Conservation (phyloP, 495 filamentous ascomycete genomes). For the Xylaria longipes region DNA sequence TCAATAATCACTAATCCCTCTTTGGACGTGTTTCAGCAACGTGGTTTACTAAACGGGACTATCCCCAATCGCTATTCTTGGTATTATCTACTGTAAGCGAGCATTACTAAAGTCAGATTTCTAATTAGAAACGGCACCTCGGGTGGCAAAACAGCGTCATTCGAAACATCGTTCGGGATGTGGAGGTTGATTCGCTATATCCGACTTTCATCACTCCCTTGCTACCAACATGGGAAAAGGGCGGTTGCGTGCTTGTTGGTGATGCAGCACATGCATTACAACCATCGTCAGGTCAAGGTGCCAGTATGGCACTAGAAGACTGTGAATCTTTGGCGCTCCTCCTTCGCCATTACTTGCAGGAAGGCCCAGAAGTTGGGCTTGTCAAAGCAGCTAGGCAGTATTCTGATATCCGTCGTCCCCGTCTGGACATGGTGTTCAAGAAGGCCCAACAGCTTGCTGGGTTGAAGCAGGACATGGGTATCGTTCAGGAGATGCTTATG, state of each 20-base stretch:
- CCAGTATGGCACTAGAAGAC: slow-evolving; percentile 44
- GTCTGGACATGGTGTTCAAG: slow-evolving; percentile 22
- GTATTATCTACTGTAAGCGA: neutral
- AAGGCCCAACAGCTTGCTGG: slow-evolving; percentile 24
- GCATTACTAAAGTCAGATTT: neutral
- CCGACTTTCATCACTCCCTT: slow-evolving; percentile 58
- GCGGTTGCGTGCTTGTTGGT: slow-evolving; percentile 47
- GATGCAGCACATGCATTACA: slow-evolving; percentile 55
- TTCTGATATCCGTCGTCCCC: slow-evolving; percentile 21
- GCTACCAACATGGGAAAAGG: slow-evolving; percentile 39
- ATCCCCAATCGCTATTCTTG: neutral
- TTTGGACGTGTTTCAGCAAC: neutral
- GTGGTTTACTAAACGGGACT: neutral
- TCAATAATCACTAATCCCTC: neutral
- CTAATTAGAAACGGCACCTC: slow-evolving; percentile 49
- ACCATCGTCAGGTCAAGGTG: slow-evolving; percentile 46
- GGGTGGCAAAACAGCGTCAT: slow-evolving; percentile 59
- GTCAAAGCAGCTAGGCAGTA: slow-evolving; percentile 2
- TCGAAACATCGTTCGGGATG: slow-evolving; percentile 48
- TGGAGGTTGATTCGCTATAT: slow-evolving; percentile 56
- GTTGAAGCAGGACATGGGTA: slow-evolving; percentile 22
- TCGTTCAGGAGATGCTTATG: slow-evolving; percentile 24
- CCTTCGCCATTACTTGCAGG: slow-evolving; percentile 26
- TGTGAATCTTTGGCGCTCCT: slow-evolving; percentile 38
- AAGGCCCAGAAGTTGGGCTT: slow-evolving; percentile 1